Percentiles rank a stretch among this genome's conserved stretches.
These are phyloP conservation scores for Gelatoporia subvermispora DNA, from an alignment of 768 basidiomycete genomes.

Conservation along the genomic window DNA sequence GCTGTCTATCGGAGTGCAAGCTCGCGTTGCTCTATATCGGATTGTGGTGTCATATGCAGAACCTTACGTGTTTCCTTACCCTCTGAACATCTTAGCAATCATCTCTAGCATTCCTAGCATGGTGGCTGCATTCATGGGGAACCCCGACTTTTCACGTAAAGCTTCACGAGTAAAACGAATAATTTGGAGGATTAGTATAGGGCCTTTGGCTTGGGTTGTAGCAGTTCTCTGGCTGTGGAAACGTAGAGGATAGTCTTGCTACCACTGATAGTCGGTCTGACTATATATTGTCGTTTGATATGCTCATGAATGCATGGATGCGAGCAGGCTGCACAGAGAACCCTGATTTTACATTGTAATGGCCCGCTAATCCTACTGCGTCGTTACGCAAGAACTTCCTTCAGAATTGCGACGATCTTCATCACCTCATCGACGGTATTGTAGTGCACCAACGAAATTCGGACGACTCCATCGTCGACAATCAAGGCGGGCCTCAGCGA, in stretches of 20 bases:
- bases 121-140: neutral
- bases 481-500: constrained; percentile 52
- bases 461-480: constrained; percentile 60
- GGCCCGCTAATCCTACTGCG: no score
- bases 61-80: constrained; percentile 44
- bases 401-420: constrained; percentile 49
- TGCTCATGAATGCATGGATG: no score
- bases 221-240: constrained; percentile 25
- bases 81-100: constrained; percentile 41
- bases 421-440: constrained; percentile 71
- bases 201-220: constrained; percentile 31
- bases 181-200: constrained; percentile 40
- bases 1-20: constrained; percentile 33
- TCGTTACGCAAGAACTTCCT: constrained; percentile 40
- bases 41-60: constrained; percentile 29
- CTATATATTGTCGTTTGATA: no score
- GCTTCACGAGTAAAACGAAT: constrained; percentile 16
- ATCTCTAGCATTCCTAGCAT: constrained; percentile 11
- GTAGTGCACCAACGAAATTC: constrained; percentile 76
- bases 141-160: neutral
- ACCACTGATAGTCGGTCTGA: no score
- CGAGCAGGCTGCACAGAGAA: no score
- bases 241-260: neutral
- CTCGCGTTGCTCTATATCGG: constrained; percentile 37
- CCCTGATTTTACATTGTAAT: no score